Evolutionary conservation across 306 rosid species (phyloP).

Genomic region (Pterocarpus macrocarpus): DNA sequence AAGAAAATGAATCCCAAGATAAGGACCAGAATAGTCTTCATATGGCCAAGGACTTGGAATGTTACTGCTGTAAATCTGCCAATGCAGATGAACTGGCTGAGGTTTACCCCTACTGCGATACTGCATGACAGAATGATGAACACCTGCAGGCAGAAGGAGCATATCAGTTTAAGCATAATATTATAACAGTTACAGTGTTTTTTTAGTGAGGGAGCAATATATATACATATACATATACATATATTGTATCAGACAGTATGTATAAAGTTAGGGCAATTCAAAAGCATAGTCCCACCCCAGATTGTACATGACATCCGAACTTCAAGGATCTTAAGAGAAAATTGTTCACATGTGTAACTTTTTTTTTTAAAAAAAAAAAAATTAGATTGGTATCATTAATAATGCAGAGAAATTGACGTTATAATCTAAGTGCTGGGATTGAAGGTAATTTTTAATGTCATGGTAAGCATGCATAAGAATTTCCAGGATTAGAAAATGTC

Average conservation of each 20-base stretch:
- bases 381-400: too few relatives aligned
- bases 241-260: too few relatives aligned
- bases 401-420: too few relatives aligned
- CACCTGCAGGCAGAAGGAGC: conserved; percentile 59
- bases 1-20: conserved; percentile 80
- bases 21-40: conserved; percentile 83
- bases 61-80: conserved; percentile 86
- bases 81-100: conserved; percentile 87
- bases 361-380: too few relatives aligned
- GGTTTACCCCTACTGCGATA: conserved; percentile 88
- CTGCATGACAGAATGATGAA: conserved; percentile 75
- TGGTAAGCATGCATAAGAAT: not conserved
- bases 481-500: not conserved
- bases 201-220: too few relatives aligned
- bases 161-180: conserved; percentile 17
- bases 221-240: too few relatives aligned
- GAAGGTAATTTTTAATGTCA: not conserved
- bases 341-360: too few relatives aligned
- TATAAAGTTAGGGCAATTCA: too few relatives aligned
- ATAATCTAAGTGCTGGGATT: too few relatives aligned
- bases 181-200: not conserved
- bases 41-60: conserved; percentile 87
- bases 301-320: too few relatives aligned
- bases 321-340: too few relatives aligned
- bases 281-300: too few relatives aligned